These are phyloP conservation scores for Elongisporangium undulatum DNA, from an alignment of 352 stramenopile genomes.

Conservation along the genomic window DNA sequence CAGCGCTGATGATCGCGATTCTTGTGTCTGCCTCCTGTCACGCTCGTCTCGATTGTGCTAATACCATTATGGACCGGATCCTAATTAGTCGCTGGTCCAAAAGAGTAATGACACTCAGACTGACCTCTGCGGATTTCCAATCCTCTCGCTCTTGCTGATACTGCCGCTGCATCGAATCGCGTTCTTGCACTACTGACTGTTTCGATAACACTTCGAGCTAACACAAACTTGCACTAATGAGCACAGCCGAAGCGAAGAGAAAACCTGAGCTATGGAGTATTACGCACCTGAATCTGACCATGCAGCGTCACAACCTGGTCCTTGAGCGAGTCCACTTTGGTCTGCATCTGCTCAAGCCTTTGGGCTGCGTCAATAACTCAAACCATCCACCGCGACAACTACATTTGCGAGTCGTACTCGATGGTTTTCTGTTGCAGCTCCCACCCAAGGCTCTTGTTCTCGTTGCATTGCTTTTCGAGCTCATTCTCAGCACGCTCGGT, in stretches of 20 bases:
- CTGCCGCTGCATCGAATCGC: slow-evolving; percentile 33
- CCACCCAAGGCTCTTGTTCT: slow-evolving; percentile 24
- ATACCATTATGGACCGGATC: neutral
- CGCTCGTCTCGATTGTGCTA: slow-evolving; percentile 10
- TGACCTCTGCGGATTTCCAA: slow-evolving; percentile 38
- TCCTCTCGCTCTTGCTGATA: slow-evolving; percentile 30
- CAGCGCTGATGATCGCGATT: slow-evolving; percentile 48
- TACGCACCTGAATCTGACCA: slow-evolving; percentile 40
- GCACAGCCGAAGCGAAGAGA: neutral
- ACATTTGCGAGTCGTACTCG: slow-evolving; percentile 18
- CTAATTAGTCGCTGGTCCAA: neutral
- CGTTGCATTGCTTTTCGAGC: slow-evolving; percentile 19
- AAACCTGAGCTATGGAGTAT: neutral
- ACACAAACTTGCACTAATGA: neutral
- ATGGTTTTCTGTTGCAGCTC: slow-evolving; percentile 29
- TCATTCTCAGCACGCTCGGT: slow-evolving; percentile 15
- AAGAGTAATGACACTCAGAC: slow-evolving; percentile 2
- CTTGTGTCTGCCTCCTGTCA: slow-evolving; percentile 31
- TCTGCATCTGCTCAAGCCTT: slow-evolving; percentile 26
- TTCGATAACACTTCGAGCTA: slow-evolving; percentile 48
- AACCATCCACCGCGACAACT: neutral
- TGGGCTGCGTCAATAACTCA: neutral
- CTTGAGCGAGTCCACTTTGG: slow-evolving; percentile 28
- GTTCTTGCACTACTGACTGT: slow-evolving; percentile 37
- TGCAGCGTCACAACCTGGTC: slow-evolving; percentile 36